Percentiles rank a stretch among this genome's conserved stretches.
These are phyloP conservation scores for Stagonosporopsis vannaccii DNA, from an alignment of 2,329 filamentous ascomycete genomes.

Conservation along the genomic window DNA sequence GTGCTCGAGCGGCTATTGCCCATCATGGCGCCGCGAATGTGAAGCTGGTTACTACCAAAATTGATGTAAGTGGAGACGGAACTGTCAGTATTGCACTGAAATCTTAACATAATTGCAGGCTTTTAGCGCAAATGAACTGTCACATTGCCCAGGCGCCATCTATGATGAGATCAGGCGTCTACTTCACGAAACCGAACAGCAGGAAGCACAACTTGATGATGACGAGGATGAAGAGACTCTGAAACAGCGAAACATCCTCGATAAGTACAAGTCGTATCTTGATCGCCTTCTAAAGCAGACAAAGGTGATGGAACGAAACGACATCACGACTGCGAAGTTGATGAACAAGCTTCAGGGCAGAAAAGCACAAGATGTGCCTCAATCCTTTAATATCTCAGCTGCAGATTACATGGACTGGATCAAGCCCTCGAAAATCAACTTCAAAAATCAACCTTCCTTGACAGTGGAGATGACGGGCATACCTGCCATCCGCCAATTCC, in stretches of 20 bases:
- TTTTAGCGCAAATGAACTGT: slow-evolving; percentile 16
- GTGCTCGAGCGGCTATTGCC: slow-evolving; percentile 11
- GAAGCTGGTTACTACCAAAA: slow-evolving; percentile 33
- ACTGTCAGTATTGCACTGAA: neutral
- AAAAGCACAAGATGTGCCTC: neutral
- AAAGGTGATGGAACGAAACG: slow-evolving; percentile 18
- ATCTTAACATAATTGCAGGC: neutral
- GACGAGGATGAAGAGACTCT: slow-evolving; percentile 9
- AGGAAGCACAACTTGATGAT: slow-evolving; percentile 12
- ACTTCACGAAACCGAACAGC: slow-evolving; percentile 1
- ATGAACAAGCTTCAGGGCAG: slow-evolving; percentile 13
- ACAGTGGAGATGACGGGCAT: slow-evolving; percentile 24
- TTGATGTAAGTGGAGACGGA: slow-evolving; percentile 26
- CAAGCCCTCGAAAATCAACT: slow-evolving; percentile 18
- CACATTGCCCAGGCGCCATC: slow-evolving; percentile 10
- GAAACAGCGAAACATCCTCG: slow-evolving; percentile 1
- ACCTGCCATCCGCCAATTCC: slow-evolving; percentile 21
- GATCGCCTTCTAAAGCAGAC: slow-evolving; percentile 10
- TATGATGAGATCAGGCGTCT: slow-evolving; percentile 17
- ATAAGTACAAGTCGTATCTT: slow-evolving; percentile 24
- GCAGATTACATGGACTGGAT: slow-evolving; percentile 32
- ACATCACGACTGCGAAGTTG: slow-evolving; percentile 20
- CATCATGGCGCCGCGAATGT: slow-evolving; percentile 26
- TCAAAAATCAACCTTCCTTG: slow-evolving; percentile 20
- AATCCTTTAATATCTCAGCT: slow-evolving; percentile 26